These are phyloP conservation scores for Mycena rebaudengoi DNA, from an alignment of 768 basidiomycete species.

Conservation along the genomic window DNA sequence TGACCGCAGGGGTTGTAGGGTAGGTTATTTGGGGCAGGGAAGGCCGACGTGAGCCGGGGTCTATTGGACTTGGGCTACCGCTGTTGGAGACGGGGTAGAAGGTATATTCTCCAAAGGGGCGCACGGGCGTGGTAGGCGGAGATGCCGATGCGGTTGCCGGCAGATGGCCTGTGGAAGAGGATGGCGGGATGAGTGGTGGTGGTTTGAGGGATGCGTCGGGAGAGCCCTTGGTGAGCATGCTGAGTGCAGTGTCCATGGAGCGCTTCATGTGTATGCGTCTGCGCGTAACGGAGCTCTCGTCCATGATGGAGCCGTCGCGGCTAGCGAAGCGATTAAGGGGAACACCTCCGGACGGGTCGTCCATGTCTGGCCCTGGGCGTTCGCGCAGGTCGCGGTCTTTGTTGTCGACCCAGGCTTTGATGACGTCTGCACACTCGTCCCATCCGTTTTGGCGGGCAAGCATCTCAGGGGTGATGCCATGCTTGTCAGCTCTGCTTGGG, in stretches of 20 bases:
- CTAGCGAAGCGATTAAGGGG: slow-evolving; percentile 13
- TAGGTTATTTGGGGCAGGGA: slow-evolving; percentile 69
- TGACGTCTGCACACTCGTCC: slow-evolving; percentile 76
- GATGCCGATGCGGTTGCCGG: slow-evolving; percentile 31
- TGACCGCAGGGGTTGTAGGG: slow-evolving; percentile 39
- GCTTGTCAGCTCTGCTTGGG: slow-evolving; percentile 86
- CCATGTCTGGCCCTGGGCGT: slow-evolving; percentile 46
- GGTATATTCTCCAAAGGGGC: slow-evolving; percentile 56
- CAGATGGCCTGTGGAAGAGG: slow-evolving; percentile 39
- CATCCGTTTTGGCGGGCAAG: slow-evolving; percentile 85
- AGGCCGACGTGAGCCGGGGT: slow-evolving; percentile 62
- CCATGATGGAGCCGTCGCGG: slow-evolving; percentile 10
- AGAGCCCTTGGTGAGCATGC: slow-evolving; percentile 44
- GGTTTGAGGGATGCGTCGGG: slow-evolving; percentile 44
- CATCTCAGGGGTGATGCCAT: slow-evolving; percentile 87
- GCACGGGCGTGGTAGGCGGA: slow-evolving; percentile 52
- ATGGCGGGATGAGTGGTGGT: slow-evolving; percentile 30
- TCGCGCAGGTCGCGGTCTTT: slow-evolving; percentile 71
- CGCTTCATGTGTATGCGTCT: slow-evolving; percentile 76
- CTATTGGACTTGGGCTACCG: slow-evolving; percentile 38
- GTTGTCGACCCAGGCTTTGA: slow-evolving; percentile 72
- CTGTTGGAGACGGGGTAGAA: slow-evolving; percentile 53
- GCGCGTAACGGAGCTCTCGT: slow-evolving; percentile 41
- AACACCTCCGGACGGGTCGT: slow-evolving; percentile 31
- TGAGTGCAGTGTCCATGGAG: slow-evolving; percentile 78